Evolutionary conservation across 495 filamentous ascomycete species (phyloP), one percentile per base, ranked within the genome.

Genomic region (Trichoderma orchidacearum): DNA sequence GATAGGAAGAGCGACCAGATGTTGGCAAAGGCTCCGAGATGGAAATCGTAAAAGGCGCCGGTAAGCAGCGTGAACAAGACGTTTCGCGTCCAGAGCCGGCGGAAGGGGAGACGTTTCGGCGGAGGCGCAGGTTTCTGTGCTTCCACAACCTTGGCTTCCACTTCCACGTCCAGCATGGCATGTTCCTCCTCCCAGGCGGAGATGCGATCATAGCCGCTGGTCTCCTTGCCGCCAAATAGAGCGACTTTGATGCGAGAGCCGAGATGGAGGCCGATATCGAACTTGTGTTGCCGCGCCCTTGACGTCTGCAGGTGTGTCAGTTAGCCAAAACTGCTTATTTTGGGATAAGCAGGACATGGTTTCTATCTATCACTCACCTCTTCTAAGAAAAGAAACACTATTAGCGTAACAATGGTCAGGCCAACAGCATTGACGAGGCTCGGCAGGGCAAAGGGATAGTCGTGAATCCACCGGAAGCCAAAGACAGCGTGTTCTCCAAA

Each of bases 1-100:
- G 85, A 89, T 57, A 95, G 82, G 75, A 90, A 92, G 55, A 89
- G 77, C 60, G 87, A 85, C 87, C 87, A 93, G 45, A 93, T 77
- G 55, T 83, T 85, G 69, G 87, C 88, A 75, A 93, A 95, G 45
- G 87, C 87, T 59, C 85, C 86, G 67, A 90, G 77, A 62, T 90
- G 86, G 62, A 86, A 82, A 38, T 84, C 81, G 56, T 91, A 77
- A 59, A 90, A 76, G 38, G 78, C 84, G 65, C 85, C 82, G 1
- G 84, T 77, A 12, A 82, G 50, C 3, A 93, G 72, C 1, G 87
- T 89, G 61, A 66, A 65, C 13, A 63, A 56, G 32, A 95, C 84
- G 61, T 92, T 92, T 52, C 77, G 77, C 3, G 87, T 93, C 75
- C 87, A 93, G 57, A 95, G 88, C 23, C 77, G 75, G 30, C 80